phyloP scores from a whole-genome alignment of 306 rosid species.

The Corylus americana region DNA sequence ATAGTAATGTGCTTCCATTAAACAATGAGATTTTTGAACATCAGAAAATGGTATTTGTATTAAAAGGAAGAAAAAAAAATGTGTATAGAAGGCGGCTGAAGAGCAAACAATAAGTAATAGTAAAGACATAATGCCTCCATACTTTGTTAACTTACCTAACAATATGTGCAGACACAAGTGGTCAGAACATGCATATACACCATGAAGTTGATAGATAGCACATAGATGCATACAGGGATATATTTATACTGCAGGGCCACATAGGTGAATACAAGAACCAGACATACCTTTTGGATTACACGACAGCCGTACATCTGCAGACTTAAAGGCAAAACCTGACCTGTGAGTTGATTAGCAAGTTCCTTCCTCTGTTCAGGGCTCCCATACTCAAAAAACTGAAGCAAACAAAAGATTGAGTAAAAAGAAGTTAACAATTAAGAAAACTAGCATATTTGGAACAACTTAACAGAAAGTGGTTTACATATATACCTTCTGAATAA shows the following conservation, averaged over 20 bases:
- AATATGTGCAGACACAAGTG: not conserved
- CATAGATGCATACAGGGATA: not conserved
- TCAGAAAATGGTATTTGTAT: not conserved
- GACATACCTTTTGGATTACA: conserved; percentile 49
- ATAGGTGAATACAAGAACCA: not conserved
- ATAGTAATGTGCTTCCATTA: not conserved
- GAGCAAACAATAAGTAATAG: not conserved
- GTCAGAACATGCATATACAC: not conserved
- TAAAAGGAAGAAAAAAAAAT: no score
- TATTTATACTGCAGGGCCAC: not conserved
- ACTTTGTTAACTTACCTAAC: not conserved
- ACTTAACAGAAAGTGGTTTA: not conserved
- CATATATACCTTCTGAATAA: conserved; percentile 47
- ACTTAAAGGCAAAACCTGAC: conserved; percentile 54
- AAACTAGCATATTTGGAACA: not conserved
- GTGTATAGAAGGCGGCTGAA: not conserved
- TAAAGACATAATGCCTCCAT: not conserved
- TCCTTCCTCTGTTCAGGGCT: conserved; percentile 38
- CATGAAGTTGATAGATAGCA: conserved; percentile 10
- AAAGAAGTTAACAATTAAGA: not conserved
- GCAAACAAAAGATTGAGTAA: not conserved
- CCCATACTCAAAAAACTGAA: conserved; percentile 59
- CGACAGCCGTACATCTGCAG: conserved; percentile 65
- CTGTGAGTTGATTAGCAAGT: conserved; percentile 39
- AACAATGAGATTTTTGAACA: not conserved